phyloP scores from a whole-genome alignment of 176 grass and related monocot genomes.

The Typha latifolia region DNA sequence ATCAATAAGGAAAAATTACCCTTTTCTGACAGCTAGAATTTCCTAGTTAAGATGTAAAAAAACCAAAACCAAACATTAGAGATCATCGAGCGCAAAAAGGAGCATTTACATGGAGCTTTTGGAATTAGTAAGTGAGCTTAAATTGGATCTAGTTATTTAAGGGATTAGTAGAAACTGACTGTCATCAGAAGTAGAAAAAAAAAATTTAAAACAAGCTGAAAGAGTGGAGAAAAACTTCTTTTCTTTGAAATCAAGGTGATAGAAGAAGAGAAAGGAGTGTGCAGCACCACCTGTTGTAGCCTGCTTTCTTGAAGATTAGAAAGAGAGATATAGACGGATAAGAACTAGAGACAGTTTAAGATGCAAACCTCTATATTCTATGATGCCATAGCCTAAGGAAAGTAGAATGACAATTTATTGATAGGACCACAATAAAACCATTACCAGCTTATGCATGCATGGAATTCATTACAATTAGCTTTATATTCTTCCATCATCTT shows the following conservation, averaged over 20 bases:
- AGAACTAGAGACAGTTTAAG: neutral
- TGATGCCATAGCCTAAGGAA: neutral
- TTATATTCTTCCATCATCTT: neutral
- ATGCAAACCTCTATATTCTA: neutral
- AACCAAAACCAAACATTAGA: neutral
- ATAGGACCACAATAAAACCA: neutral
- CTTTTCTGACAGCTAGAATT: neutral
- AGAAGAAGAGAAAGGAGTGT: neutral
- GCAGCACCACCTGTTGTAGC: neutral
- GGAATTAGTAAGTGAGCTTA: conserved; percentile 6
- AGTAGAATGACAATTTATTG: neutral
- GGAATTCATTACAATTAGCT: neutral
- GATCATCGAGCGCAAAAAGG: neutral
- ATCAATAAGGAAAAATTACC: conserved; percentile 7
- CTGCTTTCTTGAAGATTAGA: conserved; percentile 3
- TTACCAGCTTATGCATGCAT: neutral
- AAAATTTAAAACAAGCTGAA: neutral
- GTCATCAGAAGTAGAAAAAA: conserved; percentile 10
- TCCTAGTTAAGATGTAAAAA: conserved; percentile 5
- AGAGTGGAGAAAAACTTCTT: neutral
- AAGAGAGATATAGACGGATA: neutral
- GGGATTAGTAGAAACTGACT: conserved; percentile 5
- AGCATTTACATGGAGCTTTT: neutral
- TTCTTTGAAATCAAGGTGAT: conserved; percentile 1
- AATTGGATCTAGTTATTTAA: conserved; percentile 5